These are phyloP conservation scores for Chytriomyces sp. DNA, from an alignment of 192 early-diverging fungal species.

Conservation along the genomic window DNA sequence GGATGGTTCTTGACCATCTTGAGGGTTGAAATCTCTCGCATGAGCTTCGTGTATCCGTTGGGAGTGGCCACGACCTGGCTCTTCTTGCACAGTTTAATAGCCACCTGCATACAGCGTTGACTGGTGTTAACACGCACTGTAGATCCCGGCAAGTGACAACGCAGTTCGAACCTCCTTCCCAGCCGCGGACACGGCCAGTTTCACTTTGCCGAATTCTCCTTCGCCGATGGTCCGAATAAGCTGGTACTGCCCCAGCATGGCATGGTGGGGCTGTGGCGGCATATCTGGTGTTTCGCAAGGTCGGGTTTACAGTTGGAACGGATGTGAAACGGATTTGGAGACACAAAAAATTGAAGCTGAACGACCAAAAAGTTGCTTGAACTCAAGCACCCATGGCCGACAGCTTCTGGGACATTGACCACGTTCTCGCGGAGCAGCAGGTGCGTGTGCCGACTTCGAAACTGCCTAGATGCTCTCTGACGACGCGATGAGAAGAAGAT, in stretches of 20 bases:
- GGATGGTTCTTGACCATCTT: conserved; percentile 77
- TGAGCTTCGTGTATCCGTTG: conserved; percentile 86
- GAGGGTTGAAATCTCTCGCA: conserved; percentile 92
- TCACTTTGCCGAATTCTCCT: conserved; percentile 68
- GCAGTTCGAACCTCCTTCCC: conserved; percentile 36
- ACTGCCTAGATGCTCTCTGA: not conserved
- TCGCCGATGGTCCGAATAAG: conserved; percentile 56
- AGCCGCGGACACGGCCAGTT: conserved; percentile 51
- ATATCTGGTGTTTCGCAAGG: not conserved
- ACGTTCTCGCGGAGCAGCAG: conserved; percentile 53
- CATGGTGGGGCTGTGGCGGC: not conserved
- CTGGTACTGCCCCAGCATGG: conserved; percentile 55
- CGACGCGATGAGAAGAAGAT: conserved; percentile 38
- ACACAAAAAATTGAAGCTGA: not conserved
- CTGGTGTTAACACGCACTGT: no score
- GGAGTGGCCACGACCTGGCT: conserved; percentile 76
- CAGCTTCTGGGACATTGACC: conserved; percentile 54
- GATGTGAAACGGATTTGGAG: not conserved
- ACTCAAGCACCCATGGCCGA: conserved; percentile 22
- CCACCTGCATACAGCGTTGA: conserved; percentile 60
- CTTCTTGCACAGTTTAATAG: conserved; percentile 95
- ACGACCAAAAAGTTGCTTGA: no score
- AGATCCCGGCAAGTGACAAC: no score
- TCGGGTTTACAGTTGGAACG: no score
- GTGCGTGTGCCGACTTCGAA: not conserved